Evolutionary conservation across 352 stramenopile species (phyloP).

Genomic region (Peronosclerospora sorghi): DNA sequence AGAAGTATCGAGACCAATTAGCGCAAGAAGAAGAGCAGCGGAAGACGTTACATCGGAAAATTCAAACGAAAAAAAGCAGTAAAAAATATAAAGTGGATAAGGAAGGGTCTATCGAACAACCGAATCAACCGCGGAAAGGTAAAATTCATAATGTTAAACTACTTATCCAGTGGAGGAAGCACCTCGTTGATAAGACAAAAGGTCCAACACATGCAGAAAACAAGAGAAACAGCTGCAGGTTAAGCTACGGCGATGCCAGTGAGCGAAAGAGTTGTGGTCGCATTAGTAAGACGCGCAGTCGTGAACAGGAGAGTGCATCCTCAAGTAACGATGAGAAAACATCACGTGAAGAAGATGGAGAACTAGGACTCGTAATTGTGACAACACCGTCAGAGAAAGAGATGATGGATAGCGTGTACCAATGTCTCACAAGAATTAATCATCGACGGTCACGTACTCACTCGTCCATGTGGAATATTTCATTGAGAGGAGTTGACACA

Average conservation of each 20-base stretch:
- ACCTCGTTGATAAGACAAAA: slow-evolving; percentile 14
- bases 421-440: slow-evolving; percentile 67
- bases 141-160: slow-evolving; percentile 55
- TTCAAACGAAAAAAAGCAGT: slow-evolving; percentile 29
- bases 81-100: slow-evolving; percentile 21
- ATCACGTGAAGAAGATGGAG: slow-evolving; percentile 17
- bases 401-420: slow-evolving; percentile 52
- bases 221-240: slow-evolving; percentile 15
- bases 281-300: slow-evolving; percentile 12
- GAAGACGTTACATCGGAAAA: slow-evolving; percentile 35
- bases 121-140: slow-evolving; percentile 22
- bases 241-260: slow-evolving; percentile 10
- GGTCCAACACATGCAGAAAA: slow-evolving; percentile 5
- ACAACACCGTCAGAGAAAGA: slow-evolving; percentile 61
- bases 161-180: slow-evolving; percentile 61
- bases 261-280: slow-evolving; percentile 11
- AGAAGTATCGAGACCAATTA: slow-evolving; percentile 50
- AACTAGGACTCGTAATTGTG: slow-evolving; percentile 46
- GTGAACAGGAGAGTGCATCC: slow-evolving; percentile 11
- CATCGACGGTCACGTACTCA: slow-evolving; percentile 54
- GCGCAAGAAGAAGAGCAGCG: slow-evolving; percentile 48
- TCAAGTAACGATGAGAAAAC: slow-evolving; percentile 15
- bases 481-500: slow-evolving; percentile 27
- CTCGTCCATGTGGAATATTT: slow-evolving; percentile 37
- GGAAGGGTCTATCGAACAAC: slow-evolving; percentile 13